A percentile compares a stretch with the other conserved stretches of the same genome.
phyloP scores from a whole-genome alignment of 164 flowering plant genomes.

The Protea cynaroides region DNA sequence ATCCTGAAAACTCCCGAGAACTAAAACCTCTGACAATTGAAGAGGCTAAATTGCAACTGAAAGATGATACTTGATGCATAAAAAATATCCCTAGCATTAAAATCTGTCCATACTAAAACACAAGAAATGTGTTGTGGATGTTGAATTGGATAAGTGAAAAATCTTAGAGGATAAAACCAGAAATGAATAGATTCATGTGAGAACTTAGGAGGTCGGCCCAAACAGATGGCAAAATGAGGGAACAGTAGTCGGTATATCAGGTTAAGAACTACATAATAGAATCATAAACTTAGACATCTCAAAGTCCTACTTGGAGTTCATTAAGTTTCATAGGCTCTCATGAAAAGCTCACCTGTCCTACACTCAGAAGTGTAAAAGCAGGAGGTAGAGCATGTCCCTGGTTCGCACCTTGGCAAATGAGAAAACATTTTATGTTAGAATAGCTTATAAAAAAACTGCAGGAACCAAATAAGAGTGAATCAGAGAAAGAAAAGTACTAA shows the following conservation, averaged over 20 bases:
- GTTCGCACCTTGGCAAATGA: constrained; percentile 36
- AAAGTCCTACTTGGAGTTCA: too few relatives aligned
- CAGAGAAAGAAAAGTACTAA: background rate
- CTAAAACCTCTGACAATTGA: too few relatives aligned
- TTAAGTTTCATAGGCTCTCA: background rate
- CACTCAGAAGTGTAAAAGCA: constrained; percentile 63
- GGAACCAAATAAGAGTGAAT: background rate
- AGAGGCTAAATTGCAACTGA: too few relatives aligned
- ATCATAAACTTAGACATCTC: too few relatives aligned
- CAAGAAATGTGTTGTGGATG: background rate
- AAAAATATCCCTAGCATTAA: background rate
- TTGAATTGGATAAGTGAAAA: too few relatives aligned
- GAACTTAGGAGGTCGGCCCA: too few relatives aligned
- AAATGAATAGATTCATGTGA: too few relatives aligned
- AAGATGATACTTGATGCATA: background rate
- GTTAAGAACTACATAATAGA: too few relatives aligned
- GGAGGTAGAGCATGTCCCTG: constrained; percentile 38
- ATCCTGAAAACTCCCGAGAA: too few relatives aligned
- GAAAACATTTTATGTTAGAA: background rate
- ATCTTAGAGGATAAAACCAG: too few relatives aligned
- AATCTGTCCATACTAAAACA: background rate
- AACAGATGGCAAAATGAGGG: too few relatives aligned
- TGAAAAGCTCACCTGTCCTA: constrained; percentile 59
- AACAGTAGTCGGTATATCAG: too few relatives aligned
- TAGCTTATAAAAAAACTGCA: background rate